phyloP scores from a whole-genome alignment of 176 grass and related monocot genomes.

The Olyra latifolia region DNA sequence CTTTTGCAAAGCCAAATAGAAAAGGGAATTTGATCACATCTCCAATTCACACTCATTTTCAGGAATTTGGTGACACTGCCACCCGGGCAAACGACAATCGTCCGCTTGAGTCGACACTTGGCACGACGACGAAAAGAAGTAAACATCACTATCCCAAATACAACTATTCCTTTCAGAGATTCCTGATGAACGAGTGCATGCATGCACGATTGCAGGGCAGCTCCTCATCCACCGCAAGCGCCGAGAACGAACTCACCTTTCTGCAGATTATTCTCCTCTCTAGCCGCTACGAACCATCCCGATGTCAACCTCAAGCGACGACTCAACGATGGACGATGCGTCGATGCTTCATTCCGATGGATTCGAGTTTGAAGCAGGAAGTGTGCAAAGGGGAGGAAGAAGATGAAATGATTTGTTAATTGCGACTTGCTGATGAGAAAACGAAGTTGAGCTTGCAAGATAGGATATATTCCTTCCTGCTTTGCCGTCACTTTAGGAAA shows the following conservation, averaged over 20 bases:
- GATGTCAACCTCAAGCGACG: not conserved
- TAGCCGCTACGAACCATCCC: not conserved
- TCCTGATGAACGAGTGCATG: not conserved
- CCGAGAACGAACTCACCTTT: not conserved
- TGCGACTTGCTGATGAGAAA: not conserved
- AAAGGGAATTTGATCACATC: not conserved
- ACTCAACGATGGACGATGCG: not conserved
- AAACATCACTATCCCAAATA: not conserved
- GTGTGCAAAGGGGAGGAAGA: not conserved
- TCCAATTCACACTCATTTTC: constrained; percentile 16
- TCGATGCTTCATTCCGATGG: not conserved
- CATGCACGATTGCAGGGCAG: not conserved
- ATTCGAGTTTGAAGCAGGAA: not conserved
- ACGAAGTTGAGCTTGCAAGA: constrained; percentile 22
- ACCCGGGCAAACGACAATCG: not conserved
- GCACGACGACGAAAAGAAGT: not conserved
- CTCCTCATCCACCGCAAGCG: not conserved
- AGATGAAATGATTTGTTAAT: not conserved
- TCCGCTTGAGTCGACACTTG: not conserved
- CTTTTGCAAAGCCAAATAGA: not conserved
- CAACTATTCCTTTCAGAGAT: not conserved
- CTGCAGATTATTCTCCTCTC: not conserved
- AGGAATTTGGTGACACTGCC: constrained; percentile 2
- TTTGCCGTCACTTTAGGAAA: constrained; percentile 12
- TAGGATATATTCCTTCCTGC: constrained; percentile 27